These are phyloP conservation scores for Penicillium verhagenii DNA, from an alignment of 495 filamentous ascomycete species.

Conservation along the genomic window DNA sequence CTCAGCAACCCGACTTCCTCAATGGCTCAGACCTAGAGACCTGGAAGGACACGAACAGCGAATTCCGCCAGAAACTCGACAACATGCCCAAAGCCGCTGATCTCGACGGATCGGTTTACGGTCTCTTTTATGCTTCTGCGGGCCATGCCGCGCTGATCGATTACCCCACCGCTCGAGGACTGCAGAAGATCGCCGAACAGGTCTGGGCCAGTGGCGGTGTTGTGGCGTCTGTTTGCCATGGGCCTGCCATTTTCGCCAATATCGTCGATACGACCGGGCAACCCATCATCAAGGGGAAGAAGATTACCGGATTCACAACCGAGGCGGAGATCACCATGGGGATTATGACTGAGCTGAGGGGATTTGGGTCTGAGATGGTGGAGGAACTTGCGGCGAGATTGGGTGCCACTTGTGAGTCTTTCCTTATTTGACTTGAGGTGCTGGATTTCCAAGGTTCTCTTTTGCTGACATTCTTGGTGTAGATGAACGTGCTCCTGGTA, in stretches of 20 bases:
- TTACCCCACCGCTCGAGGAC: constrained; percentile 37
- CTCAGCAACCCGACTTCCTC: constrained; percentile 41
- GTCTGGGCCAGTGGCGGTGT: constrained; percentile 43
- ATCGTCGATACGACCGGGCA: constrained; percentile 38
- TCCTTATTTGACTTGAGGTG: constrained; percentile 1
- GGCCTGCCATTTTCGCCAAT: constrained; percentile 43
- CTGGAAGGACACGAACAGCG: constrained; percentile 40
- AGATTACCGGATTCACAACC: constrained; percentile 45
- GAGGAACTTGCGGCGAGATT: constrained; percentile 33
- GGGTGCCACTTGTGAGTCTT: constrained; percentile 40
- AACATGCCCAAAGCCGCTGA: constrained; percentile 33
- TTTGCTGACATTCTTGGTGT: constrained; percentile 7
- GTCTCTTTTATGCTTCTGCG: constrained; percentile 45
- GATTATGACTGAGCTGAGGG: constrained; percentile 31
- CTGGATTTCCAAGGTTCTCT: not conserved
- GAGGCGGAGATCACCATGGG: constrained; percentile 41
- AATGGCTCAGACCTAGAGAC: constrained; percentile 31
- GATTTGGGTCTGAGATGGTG: constrained; percentile 36
- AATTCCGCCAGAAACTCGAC: constrained; percentile 43
- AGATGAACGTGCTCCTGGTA: constrained; percentile 38
- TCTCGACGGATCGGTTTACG: constrained; percentile 33
- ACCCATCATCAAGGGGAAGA: constrained; percentile 41
- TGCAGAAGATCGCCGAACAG: constrained; percentile 39
- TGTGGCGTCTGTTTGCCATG: constrained; percentile 40
- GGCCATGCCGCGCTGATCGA: constrained; percentile 47